phyloP scores from a whole-genome alignment of 805 yeast genomes.

The Starmerella asiatica region DNA sequence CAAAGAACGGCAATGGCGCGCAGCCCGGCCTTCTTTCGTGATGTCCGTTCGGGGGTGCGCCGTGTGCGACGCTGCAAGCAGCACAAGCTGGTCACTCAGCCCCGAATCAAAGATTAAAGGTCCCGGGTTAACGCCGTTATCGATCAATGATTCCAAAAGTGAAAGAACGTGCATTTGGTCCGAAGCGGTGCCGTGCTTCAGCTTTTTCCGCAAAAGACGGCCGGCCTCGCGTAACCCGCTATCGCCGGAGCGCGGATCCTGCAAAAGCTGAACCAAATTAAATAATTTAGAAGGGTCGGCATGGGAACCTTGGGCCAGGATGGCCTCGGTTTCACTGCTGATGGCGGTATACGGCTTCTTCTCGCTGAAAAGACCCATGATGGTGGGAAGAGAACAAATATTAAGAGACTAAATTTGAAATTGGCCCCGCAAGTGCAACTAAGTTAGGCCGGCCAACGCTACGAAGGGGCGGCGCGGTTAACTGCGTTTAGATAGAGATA shows the following conservation, averaged over 20 bases:
- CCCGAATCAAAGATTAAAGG: constrained; percentile 17
- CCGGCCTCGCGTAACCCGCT: constrained; percentile 65
- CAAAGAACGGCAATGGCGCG: constrained; percentile 36
- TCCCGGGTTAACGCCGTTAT: constrained; percentile 30
- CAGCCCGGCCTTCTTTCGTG: constrained; percentile 28
- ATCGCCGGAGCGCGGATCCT: constrained; percentile 23
- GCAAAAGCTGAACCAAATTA: constrained; percentile 44
- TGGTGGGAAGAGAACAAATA: too few species aligned
- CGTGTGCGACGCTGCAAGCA: constrained; percentile 31
- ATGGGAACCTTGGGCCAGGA: constrained; percentile 25
- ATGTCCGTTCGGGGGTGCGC: constrained; percentile 18
- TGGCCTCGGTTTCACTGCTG: constrained; percentile 29
- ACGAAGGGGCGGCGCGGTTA: too few species aligned
- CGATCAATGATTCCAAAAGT: constrained; percentile 47
- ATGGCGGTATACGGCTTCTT: constrained; percentile 35
- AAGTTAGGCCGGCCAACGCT: too few species aligned
- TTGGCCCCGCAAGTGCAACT: too few species aligned
- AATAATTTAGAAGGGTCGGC: constrained; percentile 38
- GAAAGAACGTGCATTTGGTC: constrained; percentile 60
- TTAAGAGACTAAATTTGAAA: too few species aligned
- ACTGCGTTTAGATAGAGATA: too few species aligned
- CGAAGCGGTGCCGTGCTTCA: constrained; percentile 63
- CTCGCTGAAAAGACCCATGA: constrained; percentile 22
- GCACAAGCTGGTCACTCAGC: constrained; percentile 31
- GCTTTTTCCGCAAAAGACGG: constrained; percentile 71